Conservation (phyloP, 2,329 filamentous ascomycete species). For the Verticillium nonalfalfae region DNA sequence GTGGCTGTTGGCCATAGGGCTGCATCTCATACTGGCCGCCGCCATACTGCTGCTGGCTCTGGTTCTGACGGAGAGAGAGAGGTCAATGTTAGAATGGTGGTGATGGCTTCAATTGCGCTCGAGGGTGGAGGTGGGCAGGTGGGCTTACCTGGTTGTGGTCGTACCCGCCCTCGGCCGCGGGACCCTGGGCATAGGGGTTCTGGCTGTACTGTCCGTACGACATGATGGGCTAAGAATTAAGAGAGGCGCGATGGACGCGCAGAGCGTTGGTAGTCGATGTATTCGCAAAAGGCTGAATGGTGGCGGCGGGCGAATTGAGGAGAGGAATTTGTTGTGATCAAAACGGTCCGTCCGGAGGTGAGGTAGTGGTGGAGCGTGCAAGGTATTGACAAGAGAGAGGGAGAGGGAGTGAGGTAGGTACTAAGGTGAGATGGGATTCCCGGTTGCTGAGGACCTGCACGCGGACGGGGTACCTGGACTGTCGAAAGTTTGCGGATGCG, state of each 20-base stretch:
- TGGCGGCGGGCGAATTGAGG: not conserved
- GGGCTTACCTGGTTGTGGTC: slow-evolving; percentile 33
- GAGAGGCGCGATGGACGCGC: not conserved
- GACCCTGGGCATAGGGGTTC: slow-evolving; percentile 57
- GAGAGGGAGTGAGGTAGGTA: too few relatives aligned
- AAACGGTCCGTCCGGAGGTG: not conserved
- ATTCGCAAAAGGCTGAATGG: not conserved
- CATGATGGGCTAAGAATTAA: slow-evolving; percentile 33
- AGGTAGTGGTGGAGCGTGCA: not conserved
- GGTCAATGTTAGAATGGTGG: not conserved
- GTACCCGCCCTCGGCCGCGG: slow-evolving; percentile 39
- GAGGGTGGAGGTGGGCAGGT: slow-evolving; percentile 16
- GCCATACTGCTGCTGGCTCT: slow-evolving; percentile 12
- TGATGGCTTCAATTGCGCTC: not conserved
- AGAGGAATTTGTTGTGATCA: not conserved
- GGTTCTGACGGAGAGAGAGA: not conserved
- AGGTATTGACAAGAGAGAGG: not conserved
- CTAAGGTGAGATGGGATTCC: not conserved
- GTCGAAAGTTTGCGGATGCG: slow-evolving; percentile 1
- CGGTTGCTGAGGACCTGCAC: not conserved
- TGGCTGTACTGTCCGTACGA: slow-evolving; percentile 57
- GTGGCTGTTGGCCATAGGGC: slow-evolving; percentile 33
- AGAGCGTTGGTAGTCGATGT: not conserved
- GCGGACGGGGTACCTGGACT: not conserved
- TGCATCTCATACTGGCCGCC: slow-evolving; percentile 49